Evolutionary conservation across 495 filamentous ascomycete species (phyloP).

Genomic region (Hypoxylon perforatum): DNA sequence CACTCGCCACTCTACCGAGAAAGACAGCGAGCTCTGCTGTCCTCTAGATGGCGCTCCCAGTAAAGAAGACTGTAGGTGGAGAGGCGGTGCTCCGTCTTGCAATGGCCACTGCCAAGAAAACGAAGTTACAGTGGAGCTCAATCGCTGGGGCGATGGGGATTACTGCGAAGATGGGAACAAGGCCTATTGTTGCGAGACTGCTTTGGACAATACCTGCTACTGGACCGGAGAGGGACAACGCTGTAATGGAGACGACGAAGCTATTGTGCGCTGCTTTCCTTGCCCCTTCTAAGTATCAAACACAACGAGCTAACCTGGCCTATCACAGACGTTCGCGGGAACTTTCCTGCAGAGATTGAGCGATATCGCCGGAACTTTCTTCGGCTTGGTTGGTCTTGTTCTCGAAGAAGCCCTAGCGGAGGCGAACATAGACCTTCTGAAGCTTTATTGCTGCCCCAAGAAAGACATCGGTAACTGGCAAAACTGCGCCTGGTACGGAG

Average conservation of each 20-base stretch:
- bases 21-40: constrained; percentile 18
- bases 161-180: constrained; percentile 32
- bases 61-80: not conserved
- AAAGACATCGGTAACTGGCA: constrained; percentile 9
- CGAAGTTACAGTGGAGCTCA: constrained; percentile 30
- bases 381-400: constrained; percentile 1
- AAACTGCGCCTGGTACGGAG: constrained; percentile 30
- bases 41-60: not conserved
- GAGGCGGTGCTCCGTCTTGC: constrained; percentile 11
- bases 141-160: constrained; percentile 11
- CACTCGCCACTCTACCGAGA: not conserved
- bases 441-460: constrained; percentile 32
- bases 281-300: constrained; percentile 5
- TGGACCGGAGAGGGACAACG: not conserved
- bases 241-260: constrained; percentile 6
- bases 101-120: constrained; percentile 37
- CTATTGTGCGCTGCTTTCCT: not conserved
- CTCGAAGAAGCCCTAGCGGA: constrained; percentile 8
- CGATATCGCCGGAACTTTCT: not conserved
- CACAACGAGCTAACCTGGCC: not conserved
- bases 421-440: not conserved
- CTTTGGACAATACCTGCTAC: not conserved
- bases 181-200: constrained; percentile 26
- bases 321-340: not conserved
- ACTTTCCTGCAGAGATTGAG: not conserved